A percentile compares a stretch with the other conserved stretches of the same genome.
phyloP scores from a whole-genome alignment of 345 rosid genomes.

The Psidium guajava region DNA sequence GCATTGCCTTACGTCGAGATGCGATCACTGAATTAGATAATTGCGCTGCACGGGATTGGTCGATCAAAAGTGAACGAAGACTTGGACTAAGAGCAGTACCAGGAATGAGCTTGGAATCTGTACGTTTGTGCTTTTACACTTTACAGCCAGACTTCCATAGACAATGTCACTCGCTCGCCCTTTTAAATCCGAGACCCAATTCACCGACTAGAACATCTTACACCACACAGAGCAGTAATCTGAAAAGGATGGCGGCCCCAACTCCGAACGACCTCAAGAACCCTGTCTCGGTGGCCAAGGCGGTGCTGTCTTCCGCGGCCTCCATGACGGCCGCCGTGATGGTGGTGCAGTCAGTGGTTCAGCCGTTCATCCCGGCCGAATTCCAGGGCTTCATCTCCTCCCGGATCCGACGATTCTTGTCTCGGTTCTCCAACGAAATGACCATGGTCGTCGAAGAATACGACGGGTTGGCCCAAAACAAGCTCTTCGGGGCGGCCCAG shows the following conservation, averaged over 20 bases:
- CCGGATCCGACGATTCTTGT: conserved; percentile 16
- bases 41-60: no score
- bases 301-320: conserved; percentile 40
- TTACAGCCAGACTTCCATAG: no score
- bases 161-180: no score
- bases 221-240: no score
- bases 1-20: no score
- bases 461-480: conserved; percentile 34
- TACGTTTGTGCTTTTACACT: no score
- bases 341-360: conserved; percentile 34
- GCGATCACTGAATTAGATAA: no score
- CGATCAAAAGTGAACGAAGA: no score
- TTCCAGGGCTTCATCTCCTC: conserved; percentile 16
- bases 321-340: conserved; percentile 45
- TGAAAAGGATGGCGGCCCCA: background rate
- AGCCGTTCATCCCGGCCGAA: conserved; percentile 30
- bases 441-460: conserved; percentile 32
- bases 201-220: background rate
- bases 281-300: conserved; percentile 18
- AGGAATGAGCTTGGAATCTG: no score
- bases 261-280: background rate
- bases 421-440: conserved; percentile 33
- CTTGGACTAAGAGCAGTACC: no score
- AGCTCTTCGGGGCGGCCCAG: conserved; percentile 35
- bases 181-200: no score